Base-by-base conservation (phyloP, 306 rosid species). In the Geum urbanum region DNA sequence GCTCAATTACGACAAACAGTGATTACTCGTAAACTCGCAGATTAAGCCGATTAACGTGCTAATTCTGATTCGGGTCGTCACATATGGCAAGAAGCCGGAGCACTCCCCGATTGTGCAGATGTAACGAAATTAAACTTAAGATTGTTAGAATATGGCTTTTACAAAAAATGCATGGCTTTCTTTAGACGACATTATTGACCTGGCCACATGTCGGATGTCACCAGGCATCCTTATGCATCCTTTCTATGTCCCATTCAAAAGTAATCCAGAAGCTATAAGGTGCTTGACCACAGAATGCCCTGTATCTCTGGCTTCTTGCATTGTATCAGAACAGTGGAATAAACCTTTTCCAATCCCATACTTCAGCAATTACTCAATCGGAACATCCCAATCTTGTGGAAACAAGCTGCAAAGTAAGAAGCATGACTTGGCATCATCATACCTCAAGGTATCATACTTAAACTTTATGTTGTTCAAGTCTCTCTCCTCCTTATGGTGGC, bases 351-450 rank as follows among this genome's bases (percentile, higher is more conserved):
- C 78, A 0, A 53, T 5, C 0, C 58, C 74, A 49, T 68, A 76
- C 50, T 8, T 64, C 2, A 67, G 22, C 55, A 81, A 39, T 3
- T 74, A 39, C 22, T 79, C 56, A 4, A 24, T 9, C 14, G 0
- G 0, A 15, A 79, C 56, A 7, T 64, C 4, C 7, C 40, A 27
- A 27, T 27, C 75, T 9, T 76, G 58, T 2, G 72, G 51, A 43
- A 66, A 79, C 5, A 79, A 16, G 5, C 79, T 40, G 5, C 78
- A 74, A 3, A 74, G 35, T 48, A 78, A 67, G 39, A 78, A 78
- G 16, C 48, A 47, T 0, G 11, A 24, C 40, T 41, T 57, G 43
- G 69, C 50, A 40, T 79, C 69, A 18, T 10, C 4, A 3, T 7
- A 2, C 0, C 27, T 6, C 51, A 79, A 47, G 47, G 11, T 32